Evolutionary conservation across 2,329 filamentous ascomycete genomes (phyloP).

Genomic region (Xylariaceae sp.): DNA sequence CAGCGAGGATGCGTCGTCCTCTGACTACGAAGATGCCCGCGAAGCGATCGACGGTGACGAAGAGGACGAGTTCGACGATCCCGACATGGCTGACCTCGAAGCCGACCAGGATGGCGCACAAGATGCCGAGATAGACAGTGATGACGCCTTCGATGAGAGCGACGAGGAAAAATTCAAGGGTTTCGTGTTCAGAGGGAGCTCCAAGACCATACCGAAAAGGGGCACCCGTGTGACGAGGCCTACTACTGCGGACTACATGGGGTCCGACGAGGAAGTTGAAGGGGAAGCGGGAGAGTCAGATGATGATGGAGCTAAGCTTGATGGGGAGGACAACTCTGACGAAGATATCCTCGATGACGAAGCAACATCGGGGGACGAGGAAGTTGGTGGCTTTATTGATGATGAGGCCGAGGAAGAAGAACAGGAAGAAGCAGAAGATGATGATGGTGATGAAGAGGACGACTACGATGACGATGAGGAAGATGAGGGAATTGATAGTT

Average conservation of each 20-base stretch:
- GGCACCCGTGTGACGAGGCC: constrained; percentile 43
- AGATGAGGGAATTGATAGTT: constrained; percentile 30
- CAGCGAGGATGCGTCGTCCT: constrained; percentile 47
- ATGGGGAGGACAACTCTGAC: constrained; percentile 42
- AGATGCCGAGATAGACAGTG: constrained; percentile 64
- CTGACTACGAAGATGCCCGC: constrained; percentile 36
- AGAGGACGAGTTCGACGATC: constrained; percentile 54
- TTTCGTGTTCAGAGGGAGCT: constrained; percentile 67
- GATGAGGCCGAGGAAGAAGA: constrained; percentile 37
- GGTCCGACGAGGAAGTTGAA: constrained; percentile 46
- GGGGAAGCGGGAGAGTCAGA: constrained; percentile 45
- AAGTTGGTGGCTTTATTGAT: constrained; percentile 20
- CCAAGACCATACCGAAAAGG: constrained; percentile 47
- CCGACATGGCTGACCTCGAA: constrained; percentile 57
- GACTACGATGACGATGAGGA: constrained; percentile 35
- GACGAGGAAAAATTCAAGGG: constrained; percentile 81
- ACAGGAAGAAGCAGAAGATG: constrained; percentile 31
- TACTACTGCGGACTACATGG: constrained; percentile 61
- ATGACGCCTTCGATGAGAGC: constrained; percentile 76
- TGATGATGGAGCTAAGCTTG: constrained; percentile 40
- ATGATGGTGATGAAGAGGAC: constrained; percentile 41
- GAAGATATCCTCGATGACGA: constrained; percentile 35
- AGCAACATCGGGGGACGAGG: constrained; percentile 22
- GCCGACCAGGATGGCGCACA: constrained; percentile 52
- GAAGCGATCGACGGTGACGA: constrained; percentile 27